These are phyloP conservation scores for Pseudotulostoma volvatum DNA, from an alignment of 495 filamentous ascomycete genomes.

Conservation along the genomic window DNA sequence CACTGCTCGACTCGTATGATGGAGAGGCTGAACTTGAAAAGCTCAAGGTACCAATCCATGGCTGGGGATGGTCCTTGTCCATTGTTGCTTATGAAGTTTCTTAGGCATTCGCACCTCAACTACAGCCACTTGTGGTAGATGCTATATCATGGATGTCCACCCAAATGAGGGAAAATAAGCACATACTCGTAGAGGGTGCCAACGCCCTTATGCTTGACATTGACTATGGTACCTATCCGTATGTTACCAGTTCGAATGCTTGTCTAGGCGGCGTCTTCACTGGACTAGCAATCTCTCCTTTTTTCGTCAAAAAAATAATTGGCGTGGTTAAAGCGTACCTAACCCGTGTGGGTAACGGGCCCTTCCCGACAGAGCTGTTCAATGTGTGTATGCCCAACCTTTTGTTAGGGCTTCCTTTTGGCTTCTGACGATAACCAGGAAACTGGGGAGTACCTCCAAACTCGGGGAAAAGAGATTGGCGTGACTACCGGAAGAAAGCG, in stretches of 20 bases:
- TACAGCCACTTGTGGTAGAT: no score
- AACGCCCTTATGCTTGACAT: constrained; percentile 74
- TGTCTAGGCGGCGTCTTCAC: constrained; percentile 62
- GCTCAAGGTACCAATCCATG: constrained; percentile 48
- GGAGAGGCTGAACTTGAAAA: constrained; percentile 63
- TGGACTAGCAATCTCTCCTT: constrained; percentile 39
- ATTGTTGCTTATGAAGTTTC: no score
- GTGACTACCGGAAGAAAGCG: constrained; percentile 73
- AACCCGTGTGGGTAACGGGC: constrained; percentile 61
- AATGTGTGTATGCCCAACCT: constrained; percentile 27
- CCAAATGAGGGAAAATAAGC: constrained; percentile 40
- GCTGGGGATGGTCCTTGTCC: no score
- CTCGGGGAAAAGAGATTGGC: constrained; percentile 50
- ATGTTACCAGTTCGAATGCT: constrained; percentile 65
- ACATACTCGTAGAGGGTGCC: constrained; percentile 73
- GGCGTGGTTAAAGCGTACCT: constrained; percentile 79
- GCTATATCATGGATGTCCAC: no score
- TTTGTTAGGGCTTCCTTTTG: constrained; percentile 16
- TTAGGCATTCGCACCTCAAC: no score
- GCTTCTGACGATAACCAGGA: constrained; percentile 16
- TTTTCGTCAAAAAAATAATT: constrained; percentile 43
- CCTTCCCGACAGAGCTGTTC: constrained; percentile 70
- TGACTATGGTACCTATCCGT: constrained; percentile 70
- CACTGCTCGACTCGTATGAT: constrained; percentile 49
- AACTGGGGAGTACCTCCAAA: constrained; percentile 46